A percentile compares a stretch with the other conserved stretches of the same genome.
These are phyloP conservation scores for Aspergillus tanneri DNA, from an alignment of 2,329 filamentous ascomycete species.

Conservation along the genomic window DNA sequence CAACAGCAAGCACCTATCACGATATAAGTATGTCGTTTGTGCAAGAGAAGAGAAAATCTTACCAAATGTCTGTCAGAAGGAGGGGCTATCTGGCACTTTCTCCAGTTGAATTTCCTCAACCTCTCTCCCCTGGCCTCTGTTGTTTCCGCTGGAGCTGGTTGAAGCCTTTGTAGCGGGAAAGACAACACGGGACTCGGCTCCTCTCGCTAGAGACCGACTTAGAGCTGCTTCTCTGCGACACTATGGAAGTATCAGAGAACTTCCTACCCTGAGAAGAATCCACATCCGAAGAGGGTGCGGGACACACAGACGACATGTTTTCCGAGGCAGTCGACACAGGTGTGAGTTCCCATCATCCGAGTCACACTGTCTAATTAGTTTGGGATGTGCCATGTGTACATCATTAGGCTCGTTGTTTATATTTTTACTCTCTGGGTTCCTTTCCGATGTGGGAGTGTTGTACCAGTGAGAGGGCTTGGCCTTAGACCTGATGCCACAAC, in stretches of 20 bases:
- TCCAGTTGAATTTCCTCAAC: constrained; percentile 30
- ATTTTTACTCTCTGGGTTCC: constrained; percentile 8
- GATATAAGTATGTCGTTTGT: constrained; percentile 8
- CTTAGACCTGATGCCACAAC: constrained; percentile 9
- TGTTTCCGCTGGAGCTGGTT: constrained; percentile 35
- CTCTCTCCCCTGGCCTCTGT: constrained; percentile 25
- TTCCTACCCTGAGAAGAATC: constrained; percentile 14
- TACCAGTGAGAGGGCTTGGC: constrained; percentile 17
- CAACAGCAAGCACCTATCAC: constrained; percentile 33
- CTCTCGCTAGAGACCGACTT: constrained; percentile 38
- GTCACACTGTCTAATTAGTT: constrained; percentile 31
- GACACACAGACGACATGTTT: constrained; percentile 13
- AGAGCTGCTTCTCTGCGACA: constrained; percentile 32
- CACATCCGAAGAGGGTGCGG: constrained; percentile 12
- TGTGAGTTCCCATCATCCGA: constrained; percentile 14
- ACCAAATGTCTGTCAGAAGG: constrained; percentile 26
- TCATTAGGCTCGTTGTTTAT: constrained; percentile 24
- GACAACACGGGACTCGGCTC: constrained; percentile 38
- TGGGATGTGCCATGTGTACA: constrained; percentile 36
- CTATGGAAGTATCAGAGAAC: constrained; percentile 21
- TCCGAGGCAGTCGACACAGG: constrained; percentile 12
- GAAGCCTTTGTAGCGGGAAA: constrained; percentile 41
- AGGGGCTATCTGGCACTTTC: constrained; percentile 39
- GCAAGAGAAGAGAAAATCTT: constrained; percentile 5
- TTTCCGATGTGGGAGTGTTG: constrained; percentile 16